Base-by-base conservation (phyloP, 2,329 filamentous ascomycete species). In the Diaporthe eres region DNA sequence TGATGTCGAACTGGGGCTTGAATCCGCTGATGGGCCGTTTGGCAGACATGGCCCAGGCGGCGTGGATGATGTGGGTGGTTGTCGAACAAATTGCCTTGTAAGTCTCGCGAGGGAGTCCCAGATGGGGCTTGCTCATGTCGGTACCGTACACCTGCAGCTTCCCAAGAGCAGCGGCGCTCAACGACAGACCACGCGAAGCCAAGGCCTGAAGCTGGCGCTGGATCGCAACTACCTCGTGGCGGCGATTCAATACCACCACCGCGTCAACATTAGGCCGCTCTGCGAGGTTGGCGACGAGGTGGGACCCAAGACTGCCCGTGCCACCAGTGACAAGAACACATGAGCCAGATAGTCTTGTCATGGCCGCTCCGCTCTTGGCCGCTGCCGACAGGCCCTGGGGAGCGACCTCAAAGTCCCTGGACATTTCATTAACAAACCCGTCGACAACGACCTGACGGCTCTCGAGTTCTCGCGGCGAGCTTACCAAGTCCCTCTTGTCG, bases 1-100 rank as follows among this genome's bases (percentile, higher is more conserved):
- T 84, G 19, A 84, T 81, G 6, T 83, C 78, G 68, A 90, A 84
- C 77, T 89, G 87, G 0, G 83, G 42, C 73, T 86, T 85, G 73
- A 87, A 88, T 1, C 78, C 82, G 1, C 72, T 68, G 0, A 88
- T 4, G 0, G 84, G 79, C 6, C 86, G 82, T 65, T 81, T 87
- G 12, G 79, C 79, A 73, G 82, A 86, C 87, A 90, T 89, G 1
- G 85, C 85, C 87, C 87, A 90, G 0, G 88, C 88, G 67, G 87
- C 88, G 79, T 90, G 88, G 25, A 89, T 76, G n/a, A 47, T 44
- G 25, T 44, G 60, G 6, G 37, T 63, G 25, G 86, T 86, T 2
- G 72, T 78, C 0, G 49, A n/a, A 25, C 22, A 53, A 22, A 47
- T 22, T 19, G 44, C 44, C 13, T 12, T 15, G 17, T 47, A 47